Base-by-base conservation (phyloP, 1,284 basidiomycete species). In the Ceratobasidium sp. region DNA sequence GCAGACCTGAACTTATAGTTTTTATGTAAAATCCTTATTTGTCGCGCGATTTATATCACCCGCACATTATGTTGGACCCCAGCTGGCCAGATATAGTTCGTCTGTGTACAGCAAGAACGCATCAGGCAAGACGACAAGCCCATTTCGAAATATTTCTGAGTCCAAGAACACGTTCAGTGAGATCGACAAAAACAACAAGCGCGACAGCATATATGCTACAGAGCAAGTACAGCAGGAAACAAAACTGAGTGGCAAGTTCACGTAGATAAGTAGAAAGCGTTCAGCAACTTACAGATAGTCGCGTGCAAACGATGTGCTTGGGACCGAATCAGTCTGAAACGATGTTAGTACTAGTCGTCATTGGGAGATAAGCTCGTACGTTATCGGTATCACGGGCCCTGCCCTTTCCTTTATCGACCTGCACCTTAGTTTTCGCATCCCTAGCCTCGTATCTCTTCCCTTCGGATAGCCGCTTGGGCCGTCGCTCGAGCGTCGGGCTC, bases 151-250 rank as follows among this genome's bases (percentile, higher is more conserved):
- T n/a, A 17, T 44, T 46, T n/a, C 40, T 3, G 1, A 64, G 40
- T 13, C 61, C 61, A n/a, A 64, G 3, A 7, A 46, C 3, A 23
- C 61, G 61, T n/a, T 64, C 61, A 28, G 28, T 23, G 9, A 46
- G 40, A 64, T 64, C 61, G 20, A 64, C 13, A 33, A 64, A 64
- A 44, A 64, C 61, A 26, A 46, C 40, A 23, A 64, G 15, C n/a
- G 61, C 40, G 42, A 64, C 40, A 64, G 61, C 61, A 64, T 64
- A 64, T 46, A 64, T 64, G 61, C 61, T 64, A 64, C 61, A 64
- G 23, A 64, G 26, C 2, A 15, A 23, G 15, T 17, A 64, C 61
- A n/a, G 3, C 61, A 64, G 46, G 61, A 46, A 46, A 4, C 17
- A 20, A 7, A 23, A n/a, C 61, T 64, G 42, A 64, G 42, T 44